Percentiles rank a stretch among this genome's conserved stretches.
Conservation (phyloP, 306 rosid species). For the Fagus crenata region DNA sequence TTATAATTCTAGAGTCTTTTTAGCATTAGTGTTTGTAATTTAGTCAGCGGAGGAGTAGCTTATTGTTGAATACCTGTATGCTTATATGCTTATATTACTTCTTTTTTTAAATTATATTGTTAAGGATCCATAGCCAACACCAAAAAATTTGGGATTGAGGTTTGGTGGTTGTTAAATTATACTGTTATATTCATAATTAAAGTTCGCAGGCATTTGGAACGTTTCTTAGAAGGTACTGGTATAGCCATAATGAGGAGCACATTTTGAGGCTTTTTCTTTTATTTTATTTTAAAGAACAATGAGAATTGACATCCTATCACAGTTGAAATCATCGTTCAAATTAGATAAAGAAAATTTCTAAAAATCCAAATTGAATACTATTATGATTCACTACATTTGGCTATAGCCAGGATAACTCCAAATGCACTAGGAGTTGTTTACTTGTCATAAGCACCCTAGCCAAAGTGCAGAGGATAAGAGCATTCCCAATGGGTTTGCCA, state of each 20-base stretch:
- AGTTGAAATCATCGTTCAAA: not conserved
- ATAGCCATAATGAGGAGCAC: not conserved
- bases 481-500: too few species aligned
- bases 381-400: not conserved
- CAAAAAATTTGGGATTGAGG: too few species aligned
- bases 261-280: too few species aligned
- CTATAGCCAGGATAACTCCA: not conserved
- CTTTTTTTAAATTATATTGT: not conserved
- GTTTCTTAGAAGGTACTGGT: not conserved
- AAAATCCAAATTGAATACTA: not conserved
- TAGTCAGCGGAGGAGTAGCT: not conserved
- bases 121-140: too few species aligned
- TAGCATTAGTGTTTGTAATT: not conserved
- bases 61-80: not conserved
- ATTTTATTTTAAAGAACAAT: too few species aligned
- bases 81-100: not conserved
- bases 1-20: not conserved
- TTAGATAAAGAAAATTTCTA: not conserved
- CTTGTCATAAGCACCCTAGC: not conserved
- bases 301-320: not conserved
- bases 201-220: slow-evolving; percentile 2
- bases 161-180: too few species aligned
- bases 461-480: too few species aligned
- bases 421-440: not conserved
- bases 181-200: not conserved